Evolutionary conservation across 306 rosid genomes (phyloP), one percentile per base, ranked within the genome.

Genomic region (Oxytropis ochrocephala): DNA sequence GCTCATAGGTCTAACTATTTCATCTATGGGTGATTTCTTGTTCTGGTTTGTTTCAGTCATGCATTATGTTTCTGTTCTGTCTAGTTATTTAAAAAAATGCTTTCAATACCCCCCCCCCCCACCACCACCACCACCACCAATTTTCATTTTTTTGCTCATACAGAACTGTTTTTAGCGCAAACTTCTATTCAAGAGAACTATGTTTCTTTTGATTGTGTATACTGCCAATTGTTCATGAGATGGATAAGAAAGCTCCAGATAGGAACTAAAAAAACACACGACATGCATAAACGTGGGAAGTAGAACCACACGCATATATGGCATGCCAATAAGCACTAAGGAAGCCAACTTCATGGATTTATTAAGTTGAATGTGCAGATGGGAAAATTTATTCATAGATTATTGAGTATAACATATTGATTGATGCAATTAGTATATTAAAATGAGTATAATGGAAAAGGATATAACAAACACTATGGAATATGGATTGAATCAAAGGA

Each of bases 31-130:
- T 64, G 58, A 32, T 49, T 19, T 21, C 53, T 30, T 67, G 33
- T 48, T 36, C 9, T 56, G 65, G 35, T 19, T 68, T 41, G 36
- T 67, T 73, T 48, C 30, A 14, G 38, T 71, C 47, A 47, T 27
- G 6, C 70, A 30, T 57, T 44, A 63, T 72, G 75, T 46, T 72
- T 62, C 54, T 49, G 19, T 17, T 17, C 64, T 61, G 19, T 24
- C 32, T 29, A 51, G 52, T 29, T 65, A 29, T 39, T 19, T 18
- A 19, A 35, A 70, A 32, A 21, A 36, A 2, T 52, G 48, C 67
- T 33, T 56, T 60, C 36, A 38, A 11, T 59, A 53, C 62, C 5
- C 35, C 70, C 65, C 2, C 36, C 3, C 36, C 36, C 24, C 70
- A 59, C 2, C 36, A 3, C 36, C 36, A 21, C 1, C 35, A 9